Evolutionary conservation across 306 rosid genomes (phyloP), one percentile per base, ranked within the genome.

Genomic region (Aeschynomene evenia): DNA sequence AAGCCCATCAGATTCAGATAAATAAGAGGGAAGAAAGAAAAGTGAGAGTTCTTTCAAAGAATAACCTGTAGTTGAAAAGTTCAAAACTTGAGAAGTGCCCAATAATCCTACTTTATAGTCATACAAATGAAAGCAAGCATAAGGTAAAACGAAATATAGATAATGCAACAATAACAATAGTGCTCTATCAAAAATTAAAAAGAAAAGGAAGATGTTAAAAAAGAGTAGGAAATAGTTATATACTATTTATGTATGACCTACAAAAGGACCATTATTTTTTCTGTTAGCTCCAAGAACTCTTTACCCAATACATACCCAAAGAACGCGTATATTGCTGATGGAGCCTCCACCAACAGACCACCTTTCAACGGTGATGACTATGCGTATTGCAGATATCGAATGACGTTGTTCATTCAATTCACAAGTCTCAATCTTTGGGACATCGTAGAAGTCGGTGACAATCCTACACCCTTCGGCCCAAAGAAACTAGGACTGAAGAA

Each of bases 41-140:
- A 37, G 45, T 18, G 50, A 66, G 19, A 13, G 48, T 49, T 4
- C 45, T 66, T 28, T 39, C 64, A 16, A 45, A 54, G 29, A 7
- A 15, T 23, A 48, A 90, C 96, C 98, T 94, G 81, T 87, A 31
- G 89, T 46, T 18, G 97, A 82, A 77, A 85, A 87, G 78, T 16
- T 77, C 54, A 83, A 80, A 48, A 74, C 11, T 73, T 81, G 96
- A 66, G 83, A 72, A 49, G 88, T 56, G 78, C 85, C 77, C 58
- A 85, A 45, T 54, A 88, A 4, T 74, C 83, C 92, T 40, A 67
- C 71, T 77, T 83, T 70, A 68, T 73, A 39, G 14, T 81, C 82
- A 97, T 93, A 89, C 31, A 74, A 26, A 67, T 31, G 29, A 66
- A 61, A 55, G 28, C 53, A 26, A 55, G n/a, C 2, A 51, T 45